Base-by-base conservation (phyloP, 495 filamentous ascomycete genomes). In the Neurospora intermedia region DNA sequence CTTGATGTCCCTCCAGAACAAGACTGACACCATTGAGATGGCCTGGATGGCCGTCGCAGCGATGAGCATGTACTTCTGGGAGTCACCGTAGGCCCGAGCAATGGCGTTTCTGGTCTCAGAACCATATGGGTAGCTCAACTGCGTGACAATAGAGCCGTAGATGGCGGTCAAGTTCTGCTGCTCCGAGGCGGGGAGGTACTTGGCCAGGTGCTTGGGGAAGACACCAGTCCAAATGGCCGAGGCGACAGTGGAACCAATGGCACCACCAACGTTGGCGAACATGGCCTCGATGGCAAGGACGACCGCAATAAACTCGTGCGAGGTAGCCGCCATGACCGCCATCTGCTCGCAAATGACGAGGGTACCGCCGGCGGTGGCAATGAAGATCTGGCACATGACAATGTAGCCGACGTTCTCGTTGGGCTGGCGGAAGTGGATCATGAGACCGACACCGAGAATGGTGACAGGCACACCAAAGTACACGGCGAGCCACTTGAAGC, bases 331-430 rank as follows among this genome's bases (percentile, higher is more conserved):
- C 84, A 93, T 89, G 75, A 89, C 84, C 5, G 91, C 89, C 40
- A 93, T 87, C 75, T 93, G 88, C 75, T 88, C 87, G 73, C 81
- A 82, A 75, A 93, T 88, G 70, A 92, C 87, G 18, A 86, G 79
- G 38, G 82, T 81, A 35, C 86, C 86, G 38, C 90, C 91, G 16
- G 85, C 84, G 71, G 94, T 88, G 39, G 91, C 89, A 75, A 94
- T 92, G 81, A 93, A 90, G 79, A 94, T 92, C 80, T 94, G 91
- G 75, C 88, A 90, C 89, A 93, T 92, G 80, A 93, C 83, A 23
- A 94, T 81, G 78, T 90, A 92, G 35, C 89, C 91, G 69, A 93
- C 83, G 69, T 84, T 76, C 20, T 81, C 80, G 42, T 85, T 82
- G 3, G 84, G 80, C 71, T 87, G 82, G 27, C 77, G 75, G 86